phyloP scores from a whole-genome alignment of 352 stramenopile species.

The Pythium periplocum region DNA sequence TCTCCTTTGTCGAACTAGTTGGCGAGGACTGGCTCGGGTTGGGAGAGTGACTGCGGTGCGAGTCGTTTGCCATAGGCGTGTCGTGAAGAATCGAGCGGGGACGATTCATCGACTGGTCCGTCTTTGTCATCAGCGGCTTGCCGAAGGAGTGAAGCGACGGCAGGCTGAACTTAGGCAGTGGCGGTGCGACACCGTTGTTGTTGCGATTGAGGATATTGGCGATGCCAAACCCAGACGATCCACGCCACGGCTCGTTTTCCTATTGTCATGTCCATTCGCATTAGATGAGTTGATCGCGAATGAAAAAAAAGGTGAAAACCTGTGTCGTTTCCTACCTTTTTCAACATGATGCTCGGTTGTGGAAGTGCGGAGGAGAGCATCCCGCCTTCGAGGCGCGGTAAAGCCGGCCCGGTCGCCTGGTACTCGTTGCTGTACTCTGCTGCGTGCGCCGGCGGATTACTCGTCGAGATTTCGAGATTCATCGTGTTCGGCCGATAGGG shows the following conservation, averaged over 20 bases:
- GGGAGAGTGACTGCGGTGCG: background rate
- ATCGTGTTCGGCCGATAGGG: constrained; percentile 2
- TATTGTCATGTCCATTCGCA: constrained; percentile 9
- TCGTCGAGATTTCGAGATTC: constrained; percentile 28
- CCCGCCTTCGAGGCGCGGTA: background rate
- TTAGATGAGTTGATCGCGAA: too few species aligned
- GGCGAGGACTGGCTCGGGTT: background rate
- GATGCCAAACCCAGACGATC: constrained; percentile 65
- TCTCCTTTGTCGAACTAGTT: constrained; percentile 12
- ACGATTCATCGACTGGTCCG: constrained; percentile 26
- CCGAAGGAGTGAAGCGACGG: constrained; percentile 72
- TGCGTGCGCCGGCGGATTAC: constrained; percentile 5
- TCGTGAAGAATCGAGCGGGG: constrained; percentile 37
- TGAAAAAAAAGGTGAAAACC: background rate
- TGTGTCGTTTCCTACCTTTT: constrained; percentile 12
- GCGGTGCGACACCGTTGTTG: constrained; percentile 1
- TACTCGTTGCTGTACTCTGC: constrained; percentile 7
- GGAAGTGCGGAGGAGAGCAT: constrained; percentile 9
- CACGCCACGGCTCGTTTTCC: constrained; percentile 65
- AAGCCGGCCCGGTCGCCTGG: background rate
- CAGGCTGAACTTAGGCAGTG: constrained; percentile 64
- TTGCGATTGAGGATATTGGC: constrained; percentile 76
- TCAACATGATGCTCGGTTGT: constrained; percentile 8
- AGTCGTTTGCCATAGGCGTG: constrained; percentile 3
- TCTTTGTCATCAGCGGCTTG: constrained; percentile 56